Conservation (phyloP, 2,329 filamentous ascomycete genomes). For the Fusarium nodosum region DNA sequence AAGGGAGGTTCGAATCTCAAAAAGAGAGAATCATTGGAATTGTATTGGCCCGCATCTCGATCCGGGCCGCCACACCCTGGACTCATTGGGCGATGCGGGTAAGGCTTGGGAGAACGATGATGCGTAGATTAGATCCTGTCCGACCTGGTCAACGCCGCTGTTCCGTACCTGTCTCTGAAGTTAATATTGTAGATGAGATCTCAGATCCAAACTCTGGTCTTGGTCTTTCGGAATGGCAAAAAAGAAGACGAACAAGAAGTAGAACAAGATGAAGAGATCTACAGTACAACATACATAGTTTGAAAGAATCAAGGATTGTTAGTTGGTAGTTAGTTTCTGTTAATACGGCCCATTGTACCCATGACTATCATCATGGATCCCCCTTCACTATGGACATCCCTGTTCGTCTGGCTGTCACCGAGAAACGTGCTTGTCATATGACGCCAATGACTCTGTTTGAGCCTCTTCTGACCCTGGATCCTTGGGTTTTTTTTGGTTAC, state of each 20-base stretch:
- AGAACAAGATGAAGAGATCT: slow-evolving; percentile 8
- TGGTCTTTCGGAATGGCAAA: slow-evolving; percentile 5
- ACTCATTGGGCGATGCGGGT: slow-evolving; percentile 28
- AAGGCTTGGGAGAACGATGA: slow-evolving; percentile 38
- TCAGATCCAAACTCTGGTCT: slow-evolving; percentile 5
- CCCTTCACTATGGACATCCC: slow-evolving; percentile 8
- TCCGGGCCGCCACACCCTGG: slow-evolving; percentile 40
- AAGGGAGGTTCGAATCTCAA: slow-evolving; percentile 9
- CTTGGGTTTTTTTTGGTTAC: slow-evolving; percentile 3
- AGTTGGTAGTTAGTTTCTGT: not conserved
- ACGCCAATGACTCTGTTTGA: slow-evolving; percentile 42
- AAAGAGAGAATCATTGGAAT: not conserved
- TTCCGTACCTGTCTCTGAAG: slow-evolving; percentile 9
- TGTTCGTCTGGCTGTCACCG: slow-evolving; percentile 2
- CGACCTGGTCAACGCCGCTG: slow-evolving; percentile 8
- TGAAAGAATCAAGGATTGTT: not conserved
- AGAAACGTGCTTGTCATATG: slow-evolving; percentile 30
- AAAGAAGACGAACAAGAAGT: not conserved
- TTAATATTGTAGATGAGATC: slow-evolving; percentile 12
- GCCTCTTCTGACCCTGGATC: slow-evolving; percentile 23
- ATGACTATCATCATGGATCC: slow-evolving; percentile 37
- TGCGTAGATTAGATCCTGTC: slow-evolving; percentile 42
- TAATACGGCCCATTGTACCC: not conserved
- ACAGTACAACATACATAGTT: not conserved
- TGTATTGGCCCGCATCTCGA: slow-evolving; percentile 37